Evolutionary conservation across 768 basidiomycete species (phyloP).

Genomic region (Antrodiella citrinella): DNA sequence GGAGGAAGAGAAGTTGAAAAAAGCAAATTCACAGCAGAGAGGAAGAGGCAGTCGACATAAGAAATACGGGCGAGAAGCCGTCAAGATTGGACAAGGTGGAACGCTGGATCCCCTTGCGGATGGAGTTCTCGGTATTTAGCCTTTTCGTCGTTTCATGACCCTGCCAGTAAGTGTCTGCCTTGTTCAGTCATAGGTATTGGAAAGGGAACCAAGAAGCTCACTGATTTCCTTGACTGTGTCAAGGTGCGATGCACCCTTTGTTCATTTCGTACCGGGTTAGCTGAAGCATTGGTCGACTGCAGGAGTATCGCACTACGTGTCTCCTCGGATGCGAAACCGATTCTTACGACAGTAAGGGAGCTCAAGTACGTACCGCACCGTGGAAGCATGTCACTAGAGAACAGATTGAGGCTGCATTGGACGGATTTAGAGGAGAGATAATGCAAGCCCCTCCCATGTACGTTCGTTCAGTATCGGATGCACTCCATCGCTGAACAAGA

Average conservation of each 20-base stretch:
- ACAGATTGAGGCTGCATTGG: slow-evolving; percentile 59
- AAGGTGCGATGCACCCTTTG: slow-evolving; percentile 61
- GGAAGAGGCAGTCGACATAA: slow-evolving; percentile 25
- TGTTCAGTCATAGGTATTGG: slow-evolving; percentile 77
- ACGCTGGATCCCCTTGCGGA: slow-evolving; percentile 96
- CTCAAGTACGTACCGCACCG: slow-evolving; percentile 64
- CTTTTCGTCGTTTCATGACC: background rate
- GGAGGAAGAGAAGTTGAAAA: slow-evolving; percentile 47
- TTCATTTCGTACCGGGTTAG: too few species aligned
- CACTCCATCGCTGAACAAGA: slow-evolving; percentile 7
- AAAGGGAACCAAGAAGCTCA: slow-evolving; percentile 82
- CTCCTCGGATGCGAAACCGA: slow-evolving; percentile 93
- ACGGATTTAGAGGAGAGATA: slow-evolving; percentile 79
- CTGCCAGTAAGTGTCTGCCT: slow-evolving; percentile 4
- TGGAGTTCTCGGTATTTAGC: slow-evolving; percentile 35
- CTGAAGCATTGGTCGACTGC: background rate
- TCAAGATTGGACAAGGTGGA: slow-evolving; percentile 91
- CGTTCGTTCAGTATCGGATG: slow-evolving; percentile 11
- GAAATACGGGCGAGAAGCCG: slow-evolving; percentile 28
- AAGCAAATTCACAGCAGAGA: slow-evolving; percentile 31
- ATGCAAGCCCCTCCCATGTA: slow-evolving; percentile 90
- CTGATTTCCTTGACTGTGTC: slow-evolving; percentile 76
- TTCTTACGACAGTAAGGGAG: slow-evolving; percentile 87
- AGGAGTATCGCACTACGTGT: slow-evolving; percentile 92
- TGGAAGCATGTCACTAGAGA: slow-evolving; percentile 83